A percentile compares a stretch with the other conserved stretches of the same genome.
Evolutionary conservation across 352 stramenopile genomes (phyloP).

Genomic region (Bremia lactucae): DNA sequence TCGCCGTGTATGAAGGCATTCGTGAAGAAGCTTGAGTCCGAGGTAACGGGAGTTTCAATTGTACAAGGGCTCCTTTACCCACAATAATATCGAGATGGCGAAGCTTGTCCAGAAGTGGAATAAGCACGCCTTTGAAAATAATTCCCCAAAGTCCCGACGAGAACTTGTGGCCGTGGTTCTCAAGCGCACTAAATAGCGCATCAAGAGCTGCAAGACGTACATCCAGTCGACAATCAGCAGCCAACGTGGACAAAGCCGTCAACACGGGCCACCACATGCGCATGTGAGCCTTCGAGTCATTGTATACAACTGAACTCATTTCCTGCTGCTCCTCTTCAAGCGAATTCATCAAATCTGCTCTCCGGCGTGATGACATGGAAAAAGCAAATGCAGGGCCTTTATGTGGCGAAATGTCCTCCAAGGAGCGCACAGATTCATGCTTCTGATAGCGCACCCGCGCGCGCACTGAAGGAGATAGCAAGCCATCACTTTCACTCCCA

Average conservation of each 20-base stretch:
- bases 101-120: constrained; percentile 73
- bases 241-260: constrained; percentile 90
- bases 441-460: constrained; percentile 48
- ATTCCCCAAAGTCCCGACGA: constrained; percentile 66
- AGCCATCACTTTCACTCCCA: not conserved
- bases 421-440: constrained; percentile 41
- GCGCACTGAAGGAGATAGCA: constrained; percentile 17
- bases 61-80: constrained; percentile 26
- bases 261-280: constrained; percentile 93
- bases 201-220: constrained; percentile 72
- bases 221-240: constrained; percentile 85
- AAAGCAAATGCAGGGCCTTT: constrained; percentile 3
- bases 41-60: constrained; percentile 33
- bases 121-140: constrained; percentile 80
- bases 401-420: constrained; percentile 42
- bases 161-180: constrained; percentile 62
- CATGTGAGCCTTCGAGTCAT: constrained; percentile 57
- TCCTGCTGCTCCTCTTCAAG: constrained; percentile 4
- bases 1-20: constrained; percentile 25
- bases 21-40: constrained; percentile 6
- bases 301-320: constrained; percentile 31
- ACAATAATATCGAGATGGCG: constrained; percentile 54
- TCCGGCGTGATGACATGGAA: constrained; percentile 18
- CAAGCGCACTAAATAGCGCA: constrained; percentile 63
- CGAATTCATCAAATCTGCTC: constrained; percentile 22